Evolutionary conservation across 495 filamentous ascomycete species (phyloP), one percentile per base, ranked within the genome.

Genomic region (Oidiodendron maius): DNA sequence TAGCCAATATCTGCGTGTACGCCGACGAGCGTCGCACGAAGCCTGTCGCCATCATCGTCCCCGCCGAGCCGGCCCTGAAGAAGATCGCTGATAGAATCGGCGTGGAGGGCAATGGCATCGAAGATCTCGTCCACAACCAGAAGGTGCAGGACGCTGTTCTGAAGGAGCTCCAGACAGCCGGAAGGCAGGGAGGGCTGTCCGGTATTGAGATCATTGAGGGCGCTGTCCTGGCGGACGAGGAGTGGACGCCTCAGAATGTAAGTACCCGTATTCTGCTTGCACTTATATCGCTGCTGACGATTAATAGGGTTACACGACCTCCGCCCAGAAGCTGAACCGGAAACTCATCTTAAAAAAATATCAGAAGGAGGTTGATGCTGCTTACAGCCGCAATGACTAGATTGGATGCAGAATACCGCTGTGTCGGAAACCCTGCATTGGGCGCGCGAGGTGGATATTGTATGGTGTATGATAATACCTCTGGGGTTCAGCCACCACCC

Each of bases 211-310:
- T 96, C 42, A 84, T 98, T 56, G 84, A 89, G 49, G 93, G 93
- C 52, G 89, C 94, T 13, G 89, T 96, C 4, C 64, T 98, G 61
- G 86, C 89, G 1, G 90, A 96, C 53, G 91, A 98, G 66, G 93
- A 98, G 64, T 98, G 93, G 93, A 96, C 86, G 21, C 87, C 93
- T 42, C 86, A 94, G 44, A 97, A 95, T 68, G 91, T 95, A 75
- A 82, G 89, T 75, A 10, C 25, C 22, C 9, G 11, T 37, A 23
- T 48, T 5, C 18, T 32, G 11, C 23, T 25, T 32, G 15, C 28
- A 2, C 28, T 1, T 49, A 38, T 6, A n/a, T n/a, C n/a, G 51
- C 18, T 48, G 50, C 62, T 68, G 57, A 71, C 50, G 44, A 15
- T 12, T 10, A 23, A n/a, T 52, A 88, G 84, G 65, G 66, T 48